Evolutionary conservation across 2,329 filamentous ascomycete genomes (phyloP).

Genomic region (Paraphaeosphaeria sporulosa): DNA sequence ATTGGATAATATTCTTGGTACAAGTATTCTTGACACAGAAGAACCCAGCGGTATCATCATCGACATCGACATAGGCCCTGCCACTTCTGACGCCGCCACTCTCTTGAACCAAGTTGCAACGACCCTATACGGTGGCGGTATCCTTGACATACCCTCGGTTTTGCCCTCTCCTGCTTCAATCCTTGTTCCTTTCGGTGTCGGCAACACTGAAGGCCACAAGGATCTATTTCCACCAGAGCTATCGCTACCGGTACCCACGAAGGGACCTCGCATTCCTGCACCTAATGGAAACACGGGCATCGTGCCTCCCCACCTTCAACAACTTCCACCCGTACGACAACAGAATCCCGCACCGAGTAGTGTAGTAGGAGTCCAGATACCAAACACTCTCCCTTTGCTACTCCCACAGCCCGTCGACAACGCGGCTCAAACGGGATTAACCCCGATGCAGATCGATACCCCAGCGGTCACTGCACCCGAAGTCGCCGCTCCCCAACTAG

Average conservation of each 20-base stretch:
- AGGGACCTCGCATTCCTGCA: not conserved
- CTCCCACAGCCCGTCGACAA: not conserved
- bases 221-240: not conserved
- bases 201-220: not conserved
- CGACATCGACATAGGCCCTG: not conserved
- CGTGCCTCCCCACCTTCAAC: not conserved
- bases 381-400: not conserved
- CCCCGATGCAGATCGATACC: not conserved
- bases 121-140: not conserved
- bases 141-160: not conserved
- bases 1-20: not conserved
- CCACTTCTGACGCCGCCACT: not conserved
- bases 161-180: not conserved
- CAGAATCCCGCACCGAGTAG: not conserved
- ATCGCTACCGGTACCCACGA: not conserved
- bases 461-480: not conserved
- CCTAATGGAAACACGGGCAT: slow-evolving; percentile 2
- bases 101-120: not conserved
- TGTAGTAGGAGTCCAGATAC: not conserved
- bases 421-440: not conserved
- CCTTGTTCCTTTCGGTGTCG: not conserved
- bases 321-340: not conserved
- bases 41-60: not conserved
- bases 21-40: not conserved
- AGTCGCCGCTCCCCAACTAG: not conserved